These are phyloP conservation scores for Coemansia sp. DNA, from an alignment of 192 early-diverging fungal species.

Conservation along the genomic window DNA sequence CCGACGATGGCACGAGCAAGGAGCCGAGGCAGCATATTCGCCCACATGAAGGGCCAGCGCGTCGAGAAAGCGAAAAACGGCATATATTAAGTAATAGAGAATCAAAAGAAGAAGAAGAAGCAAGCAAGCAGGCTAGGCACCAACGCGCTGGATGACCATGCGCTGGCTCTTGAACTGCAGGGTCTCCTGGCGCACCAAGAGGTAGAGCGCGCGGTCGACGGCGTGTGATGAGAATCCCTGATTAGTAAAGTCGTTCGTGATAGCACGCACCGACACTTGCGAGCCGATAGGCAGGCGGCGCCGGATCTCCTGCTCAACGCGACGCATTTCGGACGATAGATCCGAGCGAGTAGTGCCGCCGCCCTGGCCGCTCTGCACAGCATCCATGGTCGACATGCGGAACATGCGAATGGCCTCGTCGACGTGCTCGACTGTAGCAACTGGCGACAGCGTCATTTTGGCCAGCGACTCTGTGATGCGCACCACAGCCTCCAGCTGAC, in stretches of 20 bases:
- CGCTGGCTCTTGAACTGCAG: slow-evolving; percentile 80
- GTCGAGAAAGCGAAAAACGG: not conserved
- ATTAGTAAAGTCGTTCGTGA: slow-evolving; percentile 62
- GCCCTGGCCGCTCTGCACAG: slow-evolving; percentile 82
- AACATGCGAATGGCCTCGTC: slow-evolving; percentile 98
- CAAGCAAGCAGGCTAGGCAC: slow-evolving; percentile 30
- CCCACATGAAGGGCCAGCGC: not conserved
- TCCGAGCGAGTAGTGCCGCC: slow-evolving; percentile 77
- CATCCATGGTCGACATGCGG: slow-evolving; percentile 96
- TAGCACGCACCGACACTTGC: slow-evolving; percentile 60
- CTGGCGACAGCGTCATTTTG: slow-evolving; percentile 85
- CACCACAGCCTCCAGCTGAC: slow-evolving; percentile 97
- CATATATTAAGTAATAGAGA: not conserved
- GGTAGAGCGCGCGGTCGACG: slow-evolving; percentile 71
- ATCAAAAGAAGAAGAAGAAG: not conserved
- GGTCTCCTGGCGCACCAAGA: slow-evolving; percentile 77
- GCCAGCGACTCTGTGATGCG: slow-evolving; percentile 97
- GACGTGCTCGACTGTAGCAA: slow-evolving; percentile 85
- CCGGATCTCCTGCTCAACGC: slow-evolving; percentile 81
- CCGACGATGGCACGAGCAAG: not conserved
- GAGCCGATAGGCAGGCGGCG: slow-evolving; percentile 86
- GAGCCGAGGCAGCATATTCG: not conserved
- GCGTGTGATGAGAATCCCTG: slow-evolving; percentile 57
- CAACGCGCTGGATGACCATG: slow-evolving; percentile 55
- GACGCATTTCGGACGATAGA: slow-evolving; percentile 71